Conservation (phyloP, 345 rosid species). For the Crucihimalaya himalaica region DNA sequence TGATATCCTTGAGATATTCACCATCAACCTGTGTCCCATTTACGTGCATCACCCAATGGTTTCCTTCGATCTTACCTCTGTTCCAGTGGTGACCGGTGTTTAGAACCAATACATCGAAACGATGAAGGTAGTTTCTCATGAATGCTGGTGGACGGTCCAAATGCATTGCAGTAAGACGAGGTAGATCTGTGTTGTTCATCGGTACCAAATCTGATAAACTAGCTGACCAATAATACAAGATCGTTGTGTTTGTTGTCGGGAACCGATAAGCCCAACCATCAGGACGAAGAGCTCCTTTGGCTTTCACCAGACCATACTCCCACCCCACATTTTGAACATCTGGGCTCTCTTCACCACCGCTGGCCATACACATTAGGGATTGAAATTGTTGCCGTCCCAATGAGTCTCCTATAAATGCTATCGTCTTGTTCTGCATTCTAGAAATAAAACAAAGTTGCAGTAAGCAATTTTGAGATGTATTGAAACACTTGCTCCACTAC, state of each 20-base stretch:
- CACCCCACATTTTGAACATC: conserved; percentile 64
- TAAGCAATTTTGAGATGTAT: conserved; percentile 6
- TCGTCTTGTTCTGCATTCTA: conserved; percentile 78
- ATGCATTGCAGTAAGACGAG: conserved; percentile 61
- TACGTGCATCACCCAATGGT: conserved; percentile 70
- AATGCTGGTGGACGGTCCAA: conserved; percentile 73
- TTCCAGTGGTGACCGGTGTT: conserved; percentile 94
- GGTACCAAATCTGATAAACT: conserved; percentile 59
- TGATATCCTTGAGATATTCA: conserved; percentile 44
- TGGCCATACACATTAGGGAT: conserved; percentile 78
- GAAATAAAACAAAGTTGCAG: conserved; percentile 13
- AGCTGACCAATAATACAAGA: conserved; percentile 77
- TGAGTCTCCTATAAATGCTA: conserved; percentile 88
- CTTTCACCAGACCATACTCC: conserved; percentile 60
- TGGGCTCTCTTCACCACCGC: conserved; percentile 56
- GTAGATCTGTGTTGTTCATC: conserved; percentile 43
- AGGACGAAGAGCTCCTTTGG: conserved; percentile 59
- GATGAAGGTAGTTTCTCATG: conserved; percentile 54
- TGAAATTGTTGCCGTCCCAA: conserved; percentile 79
- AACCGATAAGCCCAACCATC: conserved; percentile 74
- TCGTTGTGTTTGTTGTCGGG: conserved; percentile 63
- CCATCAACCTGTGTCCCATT: conserved; percentile 52
- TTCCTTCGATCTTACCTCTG: conserved; percentile 65
- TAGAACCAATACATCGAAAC: conserved; percentile 62
- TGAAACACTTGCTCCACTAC: neutral